Conservation (phyloP, 352 stramenopile species). For the Phytophthora cactorum region DNA sequence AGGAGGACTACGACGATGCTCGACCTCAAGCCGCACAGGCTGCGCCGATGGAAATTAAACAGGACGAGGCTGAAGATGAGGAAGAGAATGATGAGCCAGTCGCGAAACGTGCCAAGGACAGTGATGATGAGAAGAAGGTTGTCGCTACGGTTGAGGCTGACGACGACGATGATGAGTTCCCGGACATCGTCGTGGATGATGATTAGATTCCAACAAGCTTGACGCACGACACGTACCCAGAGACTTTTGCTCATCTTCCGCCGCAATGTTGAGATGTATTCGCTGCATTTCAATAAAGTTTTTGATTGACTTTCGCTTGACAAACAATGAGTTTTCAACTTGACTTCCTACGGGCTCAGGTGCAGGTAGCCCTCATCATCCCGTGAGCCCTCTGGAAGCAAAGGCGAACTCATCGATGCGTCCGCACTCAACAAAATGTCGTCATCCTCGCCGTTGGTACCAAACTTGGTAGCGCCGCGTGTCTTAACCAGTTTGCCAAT, state of each 20-base stretch:
- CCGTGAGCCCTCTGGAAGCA: constrained; percentile 50
- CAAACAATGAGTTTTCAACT: constrained; percentile 4
- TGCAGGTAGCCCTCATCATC: constrained; percentile 66
- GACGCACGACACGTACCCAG: too few species aligned
- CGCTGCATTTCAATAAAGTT: constrained; percentile 25
- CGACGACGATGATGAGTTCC: constrained; percentile 80
- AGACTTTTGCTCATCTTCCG: too few species aligned
- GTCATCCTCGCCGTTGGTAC: constrained; percentile 51
- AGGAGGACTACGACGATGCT: constrained; percentile 55
- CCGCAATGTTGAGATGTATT: constrained; percentile 9
- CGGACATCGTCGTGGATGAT: constrained; percentile 83
- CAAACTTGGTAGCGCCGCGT: constrained; percentile 26
- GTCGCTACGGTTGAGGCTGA: constrained; percentile 28
- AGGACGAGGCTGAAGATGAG: constrained; percentile 7
- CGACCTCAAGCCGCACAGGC: constrained; percentile 16
- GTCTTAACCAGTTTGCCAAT: constrained; percentile 27
- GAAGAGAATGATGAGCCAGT: constrained; percentile 30
- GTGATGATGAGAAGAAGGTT: constrained; percentile 34
- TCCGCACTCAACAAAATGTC: constrained; percentile 66
- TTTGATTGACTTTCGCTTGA: constrained; percentile 28
- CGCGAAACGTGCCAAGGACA: constrained; percentile 41
- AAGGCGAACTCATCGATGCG: constrained; percentile 67
- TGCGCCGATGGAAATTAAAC: constrained; percentile 31
- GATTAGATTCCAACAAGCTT: constrained; percentile 27
- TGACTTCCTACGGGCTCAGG: constrained; percentile 32